phyloP scores from a whole-genome alignment of 495 filamentous ascomycete species.

The Annulohypoxylon stygium region DNA sequence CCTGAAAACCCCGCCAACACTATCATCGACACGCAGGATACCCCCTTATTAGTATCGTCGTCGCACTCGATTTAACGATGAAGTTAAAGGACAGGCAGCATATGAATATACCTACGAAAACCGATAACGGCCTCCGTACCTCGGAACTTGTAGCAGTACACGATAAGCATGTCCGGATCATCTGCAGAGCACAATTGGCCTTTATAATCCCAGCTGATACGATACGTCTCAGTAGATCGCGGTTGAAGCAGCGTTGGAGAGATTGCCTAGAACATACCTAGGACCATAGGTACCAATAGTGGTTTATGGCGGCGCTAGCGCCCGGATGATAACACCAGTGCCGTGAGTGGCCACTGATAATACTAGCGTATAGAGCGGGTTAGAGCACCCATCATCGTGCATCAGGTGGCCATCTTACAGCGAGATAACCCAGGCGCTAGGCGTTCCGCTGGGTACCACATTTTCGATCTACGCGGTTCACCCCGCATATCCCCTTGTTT shows the following conservation, averaged over 20 bases:
- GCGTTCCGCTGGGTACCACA: conserved; percentile 25
- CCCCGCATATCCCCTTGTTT: conserved; percentile 33
- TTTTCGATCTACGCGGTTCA: conserved; percentile 30
- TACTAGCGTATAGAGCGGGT: conserved; percentile 45
- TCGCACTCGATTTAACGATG: conserved; percentile 1
- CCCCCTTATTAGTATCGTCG: conserved; percentile 26
- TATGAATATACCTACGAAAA: conserved; percentile 20
- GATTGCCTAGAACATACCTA: conserved; percentile 18
- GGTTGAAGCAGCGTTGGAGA: conserved; percentile 25
- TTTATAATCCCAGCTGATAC: conserved; percentile 15
- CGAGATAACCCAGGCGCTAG: conserved; percentile 20
- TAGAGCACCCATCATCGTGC: conserved; percentile 36
- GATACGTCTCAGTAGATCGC: conserved; percentile 18
- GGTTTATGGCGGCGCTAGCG: conserved; percentile 25
- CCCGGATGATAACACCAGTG: conserved; percentile 42
- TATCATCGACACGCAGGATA: not conserved
- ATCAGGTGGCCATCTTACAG: not conserved
- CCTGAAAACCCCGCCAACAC: conserved; percentile 10
- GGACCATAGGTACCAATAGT: not conserved
- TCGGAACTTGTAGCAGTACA: conserved; percentile 18
- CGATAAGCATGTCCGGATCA: conserved; percentile 34
- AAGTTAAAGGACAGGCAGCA: not conserved
- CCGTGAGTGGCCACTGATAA: conserved; percentile 48
- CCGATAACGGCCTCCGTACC: conserved; percentile 45
- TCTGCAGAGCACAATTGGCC: conserved; percentile 32